phyloP scores from a whole-genome alignment of 257 asterid species.

The Fraxinus excelsior region DNA sequence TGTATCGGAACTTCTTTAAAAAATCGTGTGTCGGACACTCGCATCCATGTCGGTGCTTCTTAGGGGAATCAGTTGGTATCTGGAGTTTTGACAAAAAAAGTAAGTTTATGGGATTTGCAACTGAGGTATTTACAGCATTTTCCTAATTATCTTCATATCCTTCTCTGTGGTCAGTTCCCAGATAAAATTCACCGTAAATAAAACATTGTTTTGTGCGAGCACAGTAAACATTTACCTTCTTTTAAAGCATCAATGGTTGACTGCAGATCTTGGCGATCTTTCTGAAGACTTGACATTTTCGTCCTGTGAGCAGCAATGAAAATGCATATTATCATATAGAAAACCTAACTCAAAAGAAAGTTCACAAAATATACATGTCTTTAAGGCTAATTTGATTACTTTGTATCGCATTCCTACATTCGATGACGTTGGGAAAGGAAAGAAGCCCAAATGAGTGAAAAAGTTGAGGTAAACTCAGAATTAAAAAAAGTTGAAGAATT shows the following conservation, averaged over 20 bases:
- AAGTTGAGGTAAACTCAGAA: not conserved
- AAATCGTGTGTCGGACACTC: no score
- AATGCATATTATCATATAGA: constrained; percentile 14
- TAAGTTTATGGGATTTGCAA: not conserved
- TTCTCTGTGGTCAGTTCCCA: constrained; percentile 3
- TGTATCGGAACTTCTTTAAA: no score
- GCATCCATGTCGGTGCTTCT: no score
- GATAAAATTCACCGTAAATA: constrained; percentile 6
- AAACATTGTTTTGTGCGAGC: not conserved
- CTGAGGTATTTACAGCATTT: not conserved
- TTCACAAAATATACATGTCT: no score
- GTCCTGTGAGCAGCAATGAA: constrained; percentile 48
- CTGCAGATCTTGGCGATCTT: constrained; percentile 83
- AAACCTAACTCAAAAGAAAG: constrained; percentile 9
- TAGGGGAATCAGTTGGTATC: not conserved
- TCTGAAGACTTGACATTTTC: constrained; percentile 75
- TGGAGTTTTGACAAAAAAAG: not conserved
- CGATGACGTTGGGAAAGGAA: not conserved
- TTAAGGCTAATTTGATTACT: not conserved
- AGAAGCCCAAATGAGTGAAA: not conserved
- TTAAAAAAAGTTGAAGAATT: not conserved
- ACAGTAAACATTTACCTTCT: constrained; percentile 59
- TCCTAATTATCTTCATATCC: constrained; percentile 10
- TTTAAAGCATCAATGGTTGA: constrained; percentile 83
- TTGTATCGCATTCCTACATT: not conserved